A percentile compares a stretch with the other conserved stretches of the same genome.
Evolutionary conservation across 176 grass and related monocot genomes (phyloP).

Genomic region (Oryza meridionalis): DNA sequence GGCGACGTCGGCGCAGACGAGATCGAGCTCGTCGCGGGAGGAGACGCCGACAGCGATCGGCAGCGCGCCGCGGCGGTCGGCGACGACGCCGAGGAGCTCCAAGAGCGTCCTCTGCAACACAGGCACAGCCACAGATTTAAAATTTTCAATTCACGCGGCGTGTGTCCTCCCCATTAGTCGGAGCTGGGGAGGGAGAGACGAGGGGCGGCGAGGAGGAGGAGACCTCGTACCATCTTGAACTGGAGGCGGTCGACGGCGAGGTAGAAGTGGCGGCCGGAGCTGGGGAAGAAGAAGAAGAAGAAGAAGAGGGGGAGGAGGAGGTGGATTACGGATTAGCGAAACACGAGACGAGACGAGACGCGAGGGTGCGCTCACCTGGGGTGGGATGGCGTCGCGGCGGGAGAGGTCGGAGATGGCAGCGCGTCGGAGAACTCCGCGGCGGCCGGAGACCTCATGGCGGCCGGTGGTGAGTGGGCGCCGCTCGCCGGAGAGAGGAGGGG

Average conservation of each 20-base stretch:
- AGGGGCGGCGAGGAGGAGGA: not conserved
- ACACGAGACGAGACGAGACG: not conserved
- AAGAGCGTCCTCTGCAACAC: constrained; percentile 68
- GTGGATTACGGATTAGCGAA: not conserved
- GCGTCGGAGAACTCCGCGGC: constrained; percentile 40
- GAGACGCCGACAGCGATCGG: constrained; percentile 70
- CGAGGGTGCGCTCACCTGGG: constrained; percentile 33
- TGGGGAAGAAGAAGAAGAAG: constrained; percentile 4
- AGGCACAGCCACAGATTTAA: not conserved
- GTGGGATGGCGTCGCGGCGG: constrained; percentile 16
- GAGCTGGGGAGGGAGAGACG: not conserved
- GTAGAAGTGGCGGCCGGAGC: constrained; percentile 70
- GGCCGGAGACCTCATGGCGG: constrained; percentile 33
- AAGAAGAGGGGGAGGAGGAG: no score
- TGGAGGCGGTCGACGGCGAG: constrained; percentile 78
- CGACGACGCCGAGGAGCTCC: constrained; percentile 78
- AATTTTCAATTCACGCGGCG: not conserved
- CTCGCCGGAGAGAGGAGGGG: not conserved
- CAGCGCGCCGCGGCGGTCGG: constrained; percentile 60
- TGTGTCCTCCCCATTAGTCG: no score
- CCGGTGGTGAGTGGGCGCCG: not conserved
- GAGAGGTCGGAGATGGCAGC: constrained; percentile 45
- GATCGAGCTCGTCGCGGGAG: constrained; percentile 85
- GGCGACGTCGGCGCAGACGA: constrained; percentile 62
- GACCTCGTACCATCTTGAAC: constrained; percentile 68